Evolutionary conservation across 2,329 filamentous ascomycete species (phyloP).

Genomic region (Cladosporium velox): DNA sequence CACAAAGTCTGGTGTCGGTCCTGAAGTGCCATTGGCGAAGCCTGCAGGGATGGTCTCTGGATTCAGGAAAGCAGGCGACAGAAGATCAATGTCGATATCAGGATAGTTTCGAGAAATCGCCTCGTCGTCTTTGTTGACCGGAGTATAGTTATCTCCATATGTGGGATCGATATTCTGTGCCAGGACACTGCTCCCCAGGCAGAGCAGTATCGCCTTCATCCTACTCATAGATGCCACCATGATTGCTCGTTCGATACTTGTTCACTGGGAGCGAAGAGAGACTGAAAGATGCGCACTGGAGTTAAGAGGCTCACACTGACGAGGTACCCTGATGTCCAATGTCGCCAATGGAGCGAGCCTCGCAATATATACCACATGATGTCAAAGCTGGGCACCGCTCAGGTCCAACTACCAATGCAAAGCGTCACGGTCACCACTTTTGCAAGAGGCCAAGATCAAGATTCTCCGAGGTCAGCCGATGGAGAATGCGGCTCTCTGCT

Average conservation of each 20-base stretch:
- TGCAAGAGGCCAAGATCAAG: not conserved
- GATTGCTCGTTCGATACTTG: not conserved
- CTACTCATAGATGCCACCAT: not conserved
- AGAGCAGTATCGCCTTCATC: slow-evolving; percentile 10
- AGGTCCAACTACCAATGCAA: not conserved
- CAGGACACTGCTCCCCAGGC: slow-evolving; percentile 15
- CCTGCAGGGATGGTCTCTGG: slow-evolving; percentile 34
- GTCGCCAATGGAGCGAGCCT: not conserved
- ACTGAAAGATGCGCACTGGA: not conserved
- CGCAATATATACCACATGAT: slow-evolving; percentile 6
- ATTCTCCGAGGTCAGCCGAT: slow-evolving; percentile 7
- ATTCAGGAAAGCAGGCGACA: slow-evolving; percentile 37
- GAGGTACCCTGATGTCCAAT: not conserved
- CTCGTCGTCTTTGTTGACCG: slow-evolving; percentile 7
- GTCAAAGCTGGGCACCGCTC: not conserved
- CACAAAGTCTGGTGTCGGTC: slow-evolving; percentile 35
- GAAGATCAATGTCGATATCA: slow-evolving; percentile 36
- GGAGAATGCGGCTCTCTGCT: not conserved
- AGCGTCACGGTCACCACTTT: not conserved
- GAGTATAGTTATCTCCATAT: slow-evolving; percentile 15
- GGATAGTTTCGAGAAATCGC: slow-evolving; percentile 37
- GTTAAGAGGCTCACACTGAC: not conserved
- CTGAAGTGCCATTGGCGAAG: slow-evolving; percentile 37
- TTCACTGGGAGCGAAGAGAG: not conserved
- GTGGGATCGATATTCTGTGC: slow-evolving; percentile 12